A percentile compares a stretch with the other conserved stretches of the same genome.
phyloP scores from a whole-genome alignment of 352 stramenopile genomes.

The Pythium sukuiense region DNA sequence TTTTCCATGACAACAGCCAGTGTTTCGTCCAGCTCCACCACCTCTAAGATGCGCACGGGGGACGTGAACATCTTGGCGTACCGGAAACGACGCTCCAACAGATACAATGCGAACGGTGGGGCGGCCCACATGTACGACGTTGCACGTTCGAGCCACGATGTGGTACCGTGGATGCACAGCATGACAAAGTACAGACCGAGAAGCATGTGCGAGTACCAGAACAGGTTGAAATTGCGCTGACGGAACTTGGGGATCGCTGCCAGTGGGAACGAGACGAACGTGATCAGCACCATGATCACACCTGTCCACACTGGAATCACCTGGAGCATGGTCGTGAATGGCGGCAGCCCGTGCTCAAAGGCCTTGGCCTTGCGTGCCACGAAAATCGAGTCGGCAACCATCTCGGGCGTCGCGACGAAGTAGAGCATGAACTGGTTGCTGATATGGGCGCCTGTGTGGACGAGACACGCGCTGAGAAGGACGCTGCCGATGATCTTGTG shows the following conservation, averaged over 20 bases:
- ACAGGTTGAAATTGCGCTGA: constrained; percentile 75
- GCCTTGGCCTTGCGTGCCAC: constrained; percentile 48
- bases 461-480: constrained; percentile 50
- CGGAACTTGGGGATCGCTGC: constrained; percentile 73
- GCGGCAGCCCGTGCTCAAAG: constrained; percentile 46
- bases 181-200: constrained; percentile 70
- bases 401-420: constrained; percentile 55
- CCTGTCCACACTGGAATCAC: constrained; percentile 72
- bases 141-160: constrained; percentile 56
- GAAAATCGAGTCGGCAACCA: constrained; percentile 65
- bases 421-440: constrained; percentile 76
- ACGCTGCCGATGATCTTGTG: constrained; percentile 73
- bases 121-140: constrained; percentile 68
- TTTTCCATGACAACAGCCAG: constrained; percentile 77
- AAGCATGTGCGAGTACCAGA: constrained; percentile 85
- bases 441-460: constrained; percentile 66
- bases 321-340: constrained; percentile 66
- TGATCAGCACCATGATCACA: constrained; percentile 64
- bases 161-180: constrained; percentile 55
- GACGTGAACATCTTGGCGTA: constrained; percentile 74
- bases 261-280: constrained; percentile 63
- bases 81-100: constrained; percentile 66
- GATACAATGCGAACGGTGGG: constrained; percentile 73
- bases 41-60: constrained; percentile 65
- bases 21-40: constrained; percentile 60